Base-by-base conservation (phyloP, 306 rosid genomes). In the Leucaena leucocephala region DNA sequence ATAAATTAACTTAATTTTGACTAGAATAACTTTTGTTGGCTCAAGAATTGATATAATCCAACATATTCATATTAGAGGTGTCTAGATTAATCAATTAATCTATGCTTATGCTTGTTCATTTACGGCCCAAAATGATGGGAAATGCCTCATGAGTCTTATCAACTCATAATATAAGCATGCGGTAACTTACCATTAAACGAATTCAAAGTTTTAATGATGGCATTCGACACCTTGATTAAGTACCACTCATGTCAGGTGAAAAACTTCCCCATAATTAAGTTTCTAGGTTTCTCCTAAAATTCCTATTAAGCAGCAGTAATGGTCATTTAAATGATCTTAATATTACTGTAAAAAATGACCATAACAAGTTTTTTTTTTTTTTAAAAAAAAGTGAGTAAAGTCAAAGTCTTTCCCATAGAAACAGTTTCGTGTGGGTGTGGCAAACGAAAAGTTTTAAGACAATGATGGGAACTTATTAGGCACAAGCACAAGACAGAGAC, bases 81-180 rank as follows among this genome's bases (percentile, higher is more conserved):
- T 0, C 27, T 27, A 0, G 27, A 27, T 5, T 52, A 16, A 52
- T 6, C 4, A 3, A 17, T 6, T 54, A 55, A 19, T n/a, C 34
- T 19, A 19, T 2, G 27, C 22, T 7, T 38, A 16, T 17, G 22
- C 7, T 16, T 67, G 72, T 42, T 9, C 9, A 67, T 42, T 67
- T 21, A 35, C 17, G 4, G 49, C n/a, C 15, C 43, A 43, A 44
- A 21, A 68, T 21, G 27, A 42, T 36, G 5, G 34, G 49, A 36
- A 10, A 73, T 57, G 52, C 50, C 38, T 15, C n/a, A 15, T 42
- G 40, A 13, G 66, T 55, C 52, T 39, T 16, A 19, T 73, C 76
- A 52, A 54, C 17, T 21, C 64, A 50, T 35, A 50, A 72, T 48
- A 50, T 35, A 50, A 72, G 63, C 76, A 72, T 9, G 64, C 46